A percentile compares a stretch with the other conserved stretches of the same genome.
Evolutionary conservation across 2,329 filamentous ascomycete species (phyloP).

Genomic region (Dactylonectria macrodidyma): DNA sequence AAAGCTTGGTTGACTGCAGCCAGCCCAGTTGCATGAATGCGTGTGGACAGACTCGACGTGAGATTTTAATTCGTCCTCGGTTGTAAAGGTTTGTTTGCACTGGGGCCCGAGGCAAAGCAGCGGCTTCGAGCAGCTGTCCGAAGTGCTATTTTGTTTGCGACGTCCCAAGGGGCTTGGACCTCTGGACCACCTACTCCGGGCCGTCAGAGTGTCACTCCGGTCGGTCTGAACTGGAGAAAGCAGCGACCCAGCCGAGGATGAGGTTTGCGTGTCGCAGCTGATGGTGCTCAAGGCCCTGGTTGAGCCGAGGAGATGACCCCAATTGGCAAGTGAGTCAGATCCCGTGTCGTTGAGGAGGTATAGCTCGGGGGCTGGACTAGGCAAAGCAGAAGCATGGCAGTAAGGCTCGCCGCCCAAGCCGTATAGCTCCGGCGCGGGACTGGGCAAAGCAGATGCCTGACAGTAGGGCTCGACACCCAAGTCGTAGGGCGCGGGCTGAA

Average conservation of each 20-base stretch:
- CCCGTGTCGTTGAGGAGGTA: conserved; percentile 23
- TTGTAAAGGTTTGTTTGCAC: conserved; percentile 46
- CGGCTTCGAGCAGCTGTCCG: conserved; percentile 26
- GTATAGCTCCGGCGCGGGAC: conserved; percentile 13
- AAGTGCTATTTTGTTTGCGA: conserved; percentile 28
- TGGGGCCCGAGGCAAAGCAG: conserved; percentile 48
- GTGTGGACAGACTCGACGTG: conserved; percentile 49
- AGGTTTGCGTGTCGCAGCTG: conserved; percentile 45
- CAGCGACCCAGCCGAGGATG: conserved; percentile 50
- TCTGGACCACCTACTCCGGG: conserved; percentile 36
- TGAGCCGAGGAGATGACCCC: background rate
- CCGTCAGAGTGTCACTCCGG: conserved; percentile 40
- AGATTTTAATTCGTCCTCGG: conserved; percentile 41
- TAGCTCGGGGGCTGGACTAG: conserved; percentile 16
- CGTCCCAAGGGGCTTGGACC: conserved; percentile 45
- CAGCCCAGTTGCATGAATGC: conserved; percentile 58
- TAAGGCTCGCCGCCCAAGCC: conserved; percentile 17
- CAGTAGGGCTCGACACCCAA: conserved; percentile 12
- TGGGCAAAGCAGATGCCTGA: conserved; percentile 9
- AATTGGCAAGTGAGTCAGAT: conserved; percentile 23
- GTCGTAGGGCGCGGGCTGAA: conserved; percentile 3
- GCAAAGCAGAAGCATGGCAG: conserved; percentile 5
- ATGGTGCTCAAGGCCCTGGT: conserved; percentile 45
- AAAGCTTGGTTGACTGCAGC: conserved; percentile 55
- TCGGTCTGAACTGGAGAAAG: conserved; percentile 52